Evolutionary conservation across 139 green algal species (phyloP).

Genomic region (Chlamydomonas sphaeroides): DNA sequence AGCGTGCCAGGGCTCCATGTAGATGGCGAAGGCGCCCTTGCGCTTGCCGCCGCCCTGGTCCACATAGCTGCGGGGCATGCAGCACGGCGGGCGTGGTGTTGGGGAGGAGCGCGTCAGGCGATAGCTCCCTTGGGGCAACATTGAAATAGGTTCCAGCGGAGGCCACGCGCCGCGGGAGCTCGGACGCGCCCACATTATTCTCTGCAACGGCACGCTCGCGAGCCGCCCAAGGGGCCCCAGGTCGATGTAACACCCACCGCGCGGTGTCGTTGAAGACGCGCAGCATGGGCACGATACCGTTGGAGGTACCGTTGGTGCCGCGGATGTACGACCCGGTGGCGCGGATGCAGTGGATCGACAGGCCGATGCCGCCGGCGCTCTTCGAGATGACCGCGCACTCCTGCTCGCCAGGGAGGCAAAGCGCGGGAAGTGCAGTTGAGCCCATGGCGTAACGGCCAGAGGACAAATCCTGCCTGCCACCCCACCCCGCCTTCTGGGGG

Average conservation of each 20-base stretch:
- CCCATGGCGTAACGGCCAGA: no score
- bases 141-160: no score
- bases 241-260: constrained; percentile 54
- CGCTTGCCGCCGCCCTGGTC: constrained; percentile 97
- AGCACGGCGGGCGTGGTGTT: no score
- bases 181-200: no score
- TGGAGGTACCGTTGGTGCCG: constrained; percentile 97
- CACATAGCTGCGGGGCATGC: constrained; percentile 74
- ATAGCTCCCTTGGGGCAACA: not conserved
- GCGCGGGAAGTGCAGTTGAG: no score
- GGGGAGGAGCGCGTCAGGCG: not conserved
- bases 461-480: no score
- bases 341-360: constrained; percentile 97
- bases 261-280: constrained; percentile 99
- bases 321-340: constrained; percentile 94
- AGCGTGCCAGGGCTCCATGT: constrained; percentile 98
- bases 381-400: constrained; percentile 98
- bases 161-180: no score
- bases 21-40: constrained; percentile 97
- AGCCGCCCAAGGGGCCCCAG: no score
- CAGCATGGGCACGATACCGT: constrained; percentile 99
- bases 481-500: no score
- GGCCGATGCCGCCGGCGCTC: constrained; percentile 93
- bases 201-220: no score
- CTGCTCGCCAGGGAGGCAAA: not conserved